Evolutionary conservation across 2,329 filamentous ascomycete genomes (phyloP).

Genomic region (Alternaria rosae): DNA sequence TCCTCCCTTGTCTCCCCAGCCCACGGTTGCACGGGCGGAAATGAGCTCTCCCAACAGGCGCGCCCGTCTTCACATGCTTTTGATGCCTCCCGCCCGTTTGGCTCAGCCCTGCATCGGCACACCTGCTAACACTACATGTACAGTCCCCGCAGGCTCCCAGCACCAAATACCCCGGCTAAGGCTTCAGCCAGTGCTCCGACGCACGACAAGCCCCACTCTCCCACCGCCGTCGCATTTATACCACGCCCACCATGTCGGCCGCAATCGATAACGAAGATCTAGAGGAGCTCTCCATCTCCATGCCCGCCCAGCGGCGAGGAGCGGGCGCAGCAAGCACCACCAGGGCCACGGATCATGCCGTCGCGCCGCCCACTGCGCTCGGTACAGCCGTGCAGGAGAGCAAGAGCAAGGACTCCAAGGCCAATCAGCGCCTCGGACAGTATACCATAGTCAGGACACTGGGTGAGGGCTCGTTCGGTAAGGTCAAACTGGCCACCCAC

Average conservation of each 20-base stretch:
- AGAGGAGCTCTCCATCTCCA: constrained; percentile 72
- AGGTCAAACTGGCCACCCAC: constrained; percentile 96
- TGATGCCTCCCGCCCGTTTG: not conserved
- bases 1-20: not conserved
- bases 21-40: not conserved
- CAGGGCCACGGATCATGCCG: constrained; percentile 45
- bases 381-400: constrained; percentile 39
- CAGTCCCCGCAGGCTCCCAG: constrained; percentile 7
- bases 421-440: constrained; percentile 86
- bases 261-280: constrained; percentile 78
- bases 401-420: constrained; percentile 63
- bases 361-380: constrained; percentile 34
- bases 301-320: constrained; percentile 68
- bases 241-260: constrained; percentile 45
- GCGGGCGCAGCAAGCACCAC: constrained; percentile 35
- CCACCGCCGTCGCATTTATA: not conserved
- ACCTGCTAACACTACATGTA: constrained; percentile 13
- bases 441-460: constrained; percentile 91
- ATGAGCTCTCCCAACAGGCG: constrained; percentile 3
- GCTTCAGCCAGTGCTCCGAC: constrained; percentile 4
- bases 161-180: constrained; percentile 2
- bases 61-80: constrained; percentile 7
- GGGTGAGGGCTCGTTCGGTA: constrained; percentile 96
- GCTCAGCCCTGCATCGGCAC: constrained; percentile 12
- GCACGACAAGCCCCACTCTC: constrained; percentile 2